Percentiles rank a stretch among this genome's conserved stretches.
These are phyloP conservation scores for Neofusicoccum laricinum DNA, from an alignment of 2,329 filamentous ascomycete species.

Conservation along the genomic window DNA sequence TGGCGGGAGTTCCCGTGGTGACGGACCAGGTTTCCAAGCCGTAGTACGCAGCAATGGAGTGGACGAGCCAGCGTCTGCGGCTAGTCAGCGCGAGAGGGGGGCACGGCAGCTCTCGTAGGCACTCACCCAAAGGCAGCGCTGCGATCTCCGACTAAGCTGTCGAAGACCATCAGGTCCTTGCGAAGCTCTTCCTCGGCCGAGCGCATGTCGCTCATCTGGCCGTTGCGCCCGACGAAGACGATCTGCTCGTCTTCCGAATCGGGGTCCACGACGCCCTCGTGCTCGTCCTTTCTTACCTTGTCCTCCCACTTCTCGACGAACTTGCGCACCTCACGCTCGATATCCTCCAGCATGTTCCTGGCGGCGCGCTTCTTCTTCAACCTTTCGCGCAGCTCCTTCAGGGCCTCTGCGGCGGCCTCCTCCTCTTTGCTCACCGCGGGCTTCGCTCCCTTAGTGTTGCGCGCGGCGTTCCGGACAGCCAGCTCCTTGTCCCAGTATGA, in stretches of 20 bases:
- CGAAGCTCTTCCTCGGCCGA: conserved; percentile 52
- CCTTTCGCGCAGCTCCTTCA: conserved; percentile 74
- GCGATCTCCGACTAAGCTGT: conserved; percentile 72
- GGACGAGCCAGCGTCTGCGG: conserved; percentile 80
- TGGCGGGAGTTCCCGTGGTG: conserved; percentile 65
- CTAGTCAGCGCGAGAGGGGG: not conserved
- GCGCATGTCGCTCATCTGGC: conserved; percentile 60
- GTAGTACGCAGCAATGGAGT: conserved; percentile 90
- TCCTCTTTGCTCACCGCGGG: conserved; percentile 38
- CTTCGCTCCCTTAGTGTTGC: conserved; percentile 34
- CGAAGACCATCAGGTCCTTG: conserved; percentile 72
- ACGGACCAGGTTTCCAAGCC: conserved; percentile 81
- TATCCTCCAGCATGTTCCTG: conserved; percentile 72
- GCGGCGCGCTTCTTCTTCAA: conserved; percentile 79
- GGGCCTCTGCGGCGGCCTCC: conserved; percentile 55
- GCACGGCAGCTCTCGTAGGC: not conserved
- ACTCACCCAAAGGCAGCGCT: conserved; percentile 78
- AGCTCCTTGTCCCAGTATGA: conserved; percentile 72
- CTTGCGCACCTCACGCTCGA: conserved; percentile 78
- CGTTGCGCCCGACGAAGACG: conserved; percentile 76
- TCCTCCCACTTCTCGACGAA: conserved; percentile 68
- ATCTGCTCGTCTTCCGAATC: conserved; percentile 77
- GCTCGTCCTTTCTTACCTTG: conserved; percentile 38
- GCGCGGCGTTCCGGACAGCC: conserved; percentile 44
- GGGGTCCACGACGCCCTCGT: conserved; percentile 44